A percentile compares a stretch with the other conserved stretches of the same genome.
phyloP scores from a whole-genome alignment of 2,329 filamentous ascomycete genomes.

The Aureobasidium musti region DNA sequence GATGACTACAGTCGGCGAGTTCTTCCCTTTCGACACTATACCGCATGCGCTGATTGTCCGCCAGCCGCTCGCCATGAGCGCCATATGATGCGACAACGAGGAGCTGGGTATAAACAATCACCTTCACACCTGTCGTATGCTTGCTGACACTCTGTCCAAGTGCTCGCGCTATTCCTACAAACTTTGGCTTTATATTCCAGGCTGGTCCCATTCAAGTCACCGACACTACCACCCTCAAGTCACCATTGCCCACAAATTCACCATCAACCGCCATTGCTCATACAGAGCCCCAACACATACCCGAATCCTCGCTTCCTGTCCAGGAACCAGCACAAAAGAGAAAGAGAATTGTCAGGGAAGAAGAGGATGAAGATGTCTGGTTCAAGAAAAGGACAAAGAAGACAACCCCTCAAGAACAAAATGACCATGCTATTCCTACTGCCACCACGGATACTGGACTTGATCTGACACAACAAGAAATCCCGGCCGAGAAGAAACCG shows the following conservation, averaged over 20 bases:
- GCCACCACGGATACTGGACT: neutral
- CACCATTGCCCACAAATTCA: neutral
- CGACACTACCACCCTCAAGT: neutral
- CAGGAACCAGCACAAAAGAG: neutral
- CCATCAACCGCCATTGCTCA: neutral
- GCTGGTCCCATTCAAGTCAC: conserved; percentile 20
- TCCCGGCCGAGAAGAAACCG: neutral
- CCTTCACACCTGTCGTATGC: too few species aligned
- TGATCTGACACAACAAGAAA: neutral
- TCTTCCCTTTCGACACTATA: neutral
- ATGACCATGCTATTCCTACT: neutral
- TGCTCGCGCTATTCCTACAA: conserved; percentile 22
- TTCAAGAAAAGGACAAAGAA: conserved; percentile 7
- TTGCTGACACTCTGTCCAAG: neutral
- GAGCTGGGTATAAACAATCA: conserved; percentile 29
- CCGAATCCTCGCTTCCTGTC: neutral
- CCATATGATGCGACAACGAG: conserved; percentile 32
- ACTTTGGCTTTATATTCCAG: conserved; percentile 24
- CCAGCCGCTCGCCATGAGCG: conserved; percentile 29
- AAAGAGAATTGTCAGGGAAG: conserved; percentile 3
- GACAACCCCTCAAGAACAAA: neutral
- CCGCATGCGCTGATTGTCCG: neutral
- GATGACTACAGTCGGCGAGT: conserved; percentile 12
- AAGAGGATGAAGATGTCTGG: conserved; percentile 14
- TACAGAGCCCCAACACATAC: neutral